Base-by-base conservation (phyloP, 2,329 filamentous ascomycete species). In the Alternaria solani region DNA sequence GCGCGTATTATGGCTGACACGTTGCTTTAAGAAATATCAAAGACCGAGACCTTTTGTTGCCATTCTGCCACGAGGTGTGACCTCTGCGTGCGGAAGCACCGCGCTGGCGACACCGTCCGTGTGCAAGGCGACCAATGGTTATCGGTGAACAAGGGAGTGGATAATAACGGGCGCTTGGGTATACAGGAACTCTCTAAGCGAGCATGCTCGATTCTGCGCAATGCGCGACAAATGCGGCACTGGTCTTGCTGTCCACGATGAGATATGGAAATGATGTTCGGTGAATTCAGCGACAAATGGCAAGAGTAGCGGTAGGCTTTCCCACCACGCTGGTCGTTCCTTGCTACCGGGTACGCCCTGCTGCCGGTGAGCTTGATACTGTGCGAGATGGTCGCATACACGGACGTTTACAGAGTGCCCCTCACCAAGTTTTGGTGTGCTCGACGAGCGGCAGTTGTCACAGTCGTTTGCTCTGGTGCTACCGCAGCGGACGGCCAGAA, bases 61-160 rank as follows among this genome's bases (percentile, higher is more conserved):
- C 48, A 59, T 53, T 56, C 55, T 67, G 70, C 70, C 69, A 73
- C 68, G 68, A 71, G 69, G 68, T 57, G 62, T 62, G 59, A 64
- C 57, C 52, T 52, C 62, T 57, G 20, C 44, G 57, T 59, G 44
- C 53, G 57, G 44, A 59, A 57, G 62, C 56, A 55, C 54, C 36
- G 61, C 59, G 55, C 51, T 59, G 30, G 54, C 43, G 36, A 42
- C 32, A 38, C 54, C 52, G 60, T 66, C 61, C 30, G 60, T 65
- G 52, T 63, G 57, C 60, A 57, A 65, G 62, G 61, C 63, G 55
- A 44, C 55, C 63, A 62, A 46, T 61, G 16, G 38, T 63, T 51
- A 66, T 66, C 59, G 64, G 65, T 68, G 55, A 66, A 61, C 20
- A 16, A 41, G 30, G 42, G 46, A 59, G 51, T 65, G 63, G 59